Evolutionary conservation across 106 monocot genomes (phyloP), one percentile per base, ranked within the genome.

Genomic region (Narthecium ossifragum): DNA sequence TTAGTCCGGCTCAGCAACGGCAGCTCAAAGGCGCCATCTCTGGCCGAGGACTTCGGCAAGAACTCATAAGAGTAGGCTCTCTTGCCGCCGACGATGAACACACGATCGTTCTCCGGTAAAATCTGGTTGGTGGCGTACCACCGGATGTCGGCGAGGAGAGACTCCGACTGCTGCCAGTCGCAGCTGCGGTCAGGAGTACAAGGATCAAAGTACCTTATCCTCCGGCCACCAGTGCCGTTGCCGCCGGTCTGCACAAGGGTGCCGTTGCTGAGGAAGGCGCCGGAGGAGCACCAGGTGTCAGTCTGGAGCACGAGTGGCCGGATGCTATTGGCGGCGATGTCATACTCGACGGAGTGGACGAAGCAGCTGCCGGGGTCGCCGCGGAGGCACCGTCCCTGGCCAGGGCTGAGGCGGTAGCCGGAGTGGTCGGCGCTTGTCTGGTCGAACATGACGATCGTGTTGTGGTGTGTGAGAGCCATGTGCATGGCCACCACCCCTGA

Each of bases 401-500:
- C 43, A 15, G 6, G 1, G 33, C 65, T 59, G 49, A 73, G 59
- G 31, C 65, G 60, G 41, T 66, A 66, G 66, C 66, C 66, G 39
- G 73, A 73, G 6, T 41, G 49, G 40, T 65, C 72, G 9, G 48
- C 46, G 38, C 65, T 65, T 28, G 72, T 73, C 28, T 65, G 72
- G 39, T 73, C 73, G 53, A 60, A 73, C 31, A 41, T 32, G 29
- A 73, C 1, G 59, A 66, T 21, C 24, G 31, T 51, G 50, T 45
- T 60, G 51, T 45, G 52, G 43, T 37, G 73, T 9, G 66, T 34
- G 2, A 73, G 59, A 24, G 51, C 59, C 38, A 73, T 43, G 65
- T 73, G 73, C 73, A 73, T 73, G 12, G 73, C 65, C 1, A 66
- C 65, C 28, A 73, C 53, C 22, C 73, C 73, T 20, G 66, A 51